A percentile compares a stretch with the other conserved stretches of the same genome.
Evolutionary conservation across 83 land plant species (phyloP).

Genomic region (Picea abies): DNA sequence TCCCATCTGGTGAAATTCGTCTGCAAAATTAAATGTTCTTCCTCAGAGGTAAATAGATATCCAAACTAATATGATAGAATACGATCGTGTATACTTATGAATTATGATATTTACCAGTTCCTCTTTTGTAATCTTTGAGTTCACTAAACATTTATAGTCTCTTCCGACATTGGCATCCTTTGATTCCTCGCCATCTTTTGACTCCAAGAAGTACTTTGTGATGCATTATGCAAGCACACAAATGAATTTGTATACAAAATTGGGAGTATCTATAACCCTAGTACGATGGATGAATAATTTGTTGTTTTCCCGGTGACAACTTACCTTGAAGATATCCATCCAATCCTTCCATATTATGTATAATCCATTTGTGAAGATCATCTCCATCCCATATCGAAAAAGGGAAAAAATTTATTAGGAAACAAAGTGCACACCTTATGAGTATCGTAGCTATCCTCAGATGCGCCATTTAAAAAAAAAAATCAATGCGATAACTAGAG

Average conservation of each 20-base stretch:
- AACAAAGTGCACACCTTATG: constrained; percentile 66
- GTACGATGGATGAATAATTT: neutral
- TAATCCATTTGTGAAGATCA: constrained; percentile 62
- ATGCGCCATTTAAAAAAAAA: constrained; percentile 24
- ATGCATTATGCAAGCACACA: neutral
- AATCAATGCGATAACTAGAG: constrained; percentile 36
- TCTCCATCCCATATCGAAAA: constrained; percentile 86
- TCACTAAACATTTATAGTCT: constrained; percentile 36
- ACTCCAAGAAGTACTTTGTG: neutral
- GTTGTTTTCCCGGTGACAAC: no score
- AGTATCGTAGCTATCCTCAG: constrained; percentile 59
- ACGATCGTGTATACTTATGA: no score
- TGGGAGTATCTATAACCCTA: no score
- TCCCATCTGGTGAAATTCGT: constrained; percentile 40
- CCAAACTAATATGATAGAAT: no score
- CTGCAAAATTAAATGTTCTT: neutral
- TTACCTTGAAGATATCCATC: constrained; percentile 73
- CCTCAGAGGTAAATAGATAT: neutral
- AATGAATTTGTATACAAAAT: no score
- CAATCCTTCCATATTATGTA: constrained; percentile 54
- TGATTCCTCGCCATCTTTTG: neutral
- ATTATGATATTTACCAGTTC: no score
- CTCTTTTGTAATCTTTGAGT: neutral
- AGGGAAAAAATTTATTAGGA: constrained; percentile 52
- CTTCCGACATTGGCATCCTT: neutral